These are phyloP conservation scores for Trichoderma gamsii DNA, from an alignment of 495 filamentous ascomycete genomes.

Conservation along the genomic window DNA sequence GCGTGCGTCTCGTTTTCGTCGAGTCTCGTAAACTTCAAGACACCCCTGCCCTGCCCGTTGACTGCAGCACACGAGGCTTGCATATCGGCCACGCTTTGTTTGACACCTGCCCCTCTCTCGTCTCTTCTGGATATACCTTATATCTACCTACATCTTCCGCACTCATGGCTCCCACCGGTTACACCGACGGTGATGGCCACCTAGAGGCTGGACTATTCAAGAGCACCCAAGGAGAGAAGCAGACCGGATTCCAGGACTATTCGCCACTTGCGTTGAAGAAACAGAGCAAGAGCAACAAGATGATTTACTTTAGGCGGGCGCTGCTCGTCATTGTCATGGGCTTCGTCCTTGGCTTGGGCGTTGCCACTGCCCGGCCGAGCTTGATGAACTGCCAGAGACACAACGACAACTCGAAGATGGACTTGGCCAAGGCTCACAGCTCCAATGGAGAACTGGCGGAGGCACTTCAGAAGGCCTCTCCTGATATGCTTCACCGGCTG, in stretches of 20 bases:
- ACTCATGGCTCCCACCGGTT: slow-evolving; percentile 4
- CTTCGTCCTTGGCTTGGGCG: slow-evolving; percentile 28
- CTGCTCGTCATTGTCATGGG: slow-evolving; percentile 29
- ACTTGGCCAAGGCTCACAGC: slow-evolving; percentile 3
- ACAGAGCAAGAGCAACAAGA: slow-evolving; percentile 21
- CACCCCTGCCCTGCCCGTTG: slow-evolving; percentile 10
- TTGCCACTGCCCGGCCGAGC: slow-evolving; percentile 16
- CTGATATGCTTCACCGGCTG: slow-evolving; percentile 27
- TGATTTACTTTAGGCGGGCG: slow-evolving; percentile 24
- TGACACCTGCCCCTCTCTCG: background rate
- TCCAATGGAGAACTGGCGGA: slow-evolving; percentile 30
- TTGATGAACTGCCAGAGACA: background rate
- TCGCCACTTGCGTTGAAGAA: background rate
- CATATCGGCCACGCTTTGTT: background rate
- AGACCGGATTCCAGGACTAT: background rate
- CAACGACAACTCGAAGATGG: slow-evolving; percentile 4
- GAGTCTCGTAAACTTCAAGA: slow-evolving; percentile 9
- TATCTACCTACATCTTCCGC: background rate
- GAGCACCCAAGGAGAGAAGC: slow-evolving; percentile 6
- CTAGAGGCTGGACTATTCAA: slow-evolving; percentile 10
- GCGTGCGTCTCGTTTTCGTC: slow-evolving; percentile 5
- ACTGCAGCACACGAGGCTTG: background rate
- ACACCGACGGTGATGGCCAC: slow-evolving; percentile 3
- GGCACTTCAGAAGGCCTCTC: slow-evolving; percentile 17
- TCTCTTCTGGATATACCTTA: background rate